phyloP scores from a whole-genome alignment of 2,329 filamentous ascomycete species.

The Xylariaceae sp. region DNA sequence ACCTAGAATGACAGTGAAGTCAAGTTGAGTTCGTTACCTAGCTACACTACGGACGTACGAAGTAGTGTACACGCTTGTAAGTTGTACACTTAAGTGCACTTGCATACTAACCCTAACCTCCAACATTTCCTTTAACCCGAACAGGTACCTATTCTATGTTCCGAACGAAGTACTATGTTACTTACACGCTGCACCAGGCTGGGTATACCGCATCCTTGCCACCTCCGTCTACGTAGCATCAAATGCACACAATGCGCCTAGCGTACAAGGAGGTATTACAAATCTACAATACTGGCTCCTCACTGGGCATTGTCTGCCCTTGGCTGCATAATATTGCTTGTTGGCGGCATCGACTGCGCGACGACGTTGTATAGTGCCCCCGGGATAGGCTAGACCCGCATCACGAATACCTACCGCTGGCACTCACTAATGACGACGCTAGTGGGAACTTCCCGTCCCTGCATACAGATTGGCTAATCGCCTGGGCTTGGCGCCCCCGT shows the following conservation, averaged over 20 bases:
- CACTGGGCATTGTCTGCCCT: slow-evolving; percentile 19
- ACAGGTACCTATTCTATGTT: no score
- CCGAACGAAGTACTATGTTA: no score
- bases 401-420: not conserved
- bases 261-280: not conserved
- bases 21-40: no score
- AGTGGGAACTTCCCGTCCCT: slow-evolving; percentile 31
- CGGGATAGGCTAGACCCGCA: slow-evolving; percentile 6
- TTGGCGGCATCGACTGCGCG: slow-evolving; percentile 14
- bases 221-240: not conserved
- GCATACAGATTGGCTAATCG: slow-evolving; percentile 30
- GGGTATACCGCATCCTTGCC: no score
- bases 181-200: no score
- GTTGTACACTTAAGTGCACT: no score
- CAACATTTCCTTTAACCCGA: not conserved
- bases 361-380: not conserved
- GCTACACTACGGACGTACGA: no score
- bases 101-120: no score
- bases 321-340: slow-evolving; percentile 30
- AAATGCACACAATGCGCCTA: not conserved
- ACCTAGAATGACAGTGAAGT: no score
- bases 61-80: no score
- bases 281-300: not conserved
- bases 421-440: slow-evolving; percentile 25
- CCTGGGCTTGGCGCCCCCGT: slow-evolving; percentile 20